Evolutionary conservation across 495 filamentous ascomycete genomes (phyloP).

Genomic region (Lepraria neglecta): DNA sequence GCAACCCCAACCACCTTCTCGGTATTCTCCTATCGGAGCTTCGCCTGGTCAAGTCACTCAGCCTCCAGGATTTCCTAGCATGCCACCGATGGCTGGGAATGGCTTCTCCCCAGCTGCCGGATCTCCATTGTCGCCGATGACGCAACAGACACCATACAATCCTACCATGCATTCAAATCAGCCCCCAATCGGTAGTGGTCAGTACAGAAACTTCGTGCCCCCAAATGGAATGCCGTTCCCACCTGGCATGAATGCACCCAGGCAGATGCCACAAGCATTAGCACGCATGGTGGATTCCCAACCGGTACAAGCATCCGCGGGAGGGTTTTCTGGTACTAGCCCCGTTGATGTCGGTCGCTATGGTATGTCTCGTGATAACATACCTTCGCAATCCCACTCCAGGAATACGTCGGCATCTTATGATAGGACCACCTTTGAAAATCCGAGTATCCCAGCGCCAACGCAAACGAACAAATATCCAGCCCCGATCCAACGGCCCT

Average conservation of each 20-base stretch:
- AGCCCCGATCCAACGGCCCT: slow-evolving; percentile 80
- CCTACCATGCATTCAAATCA: slow-evolving; percentile 53
- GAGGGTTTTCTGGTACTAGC: slow-evolving; percentile 26
- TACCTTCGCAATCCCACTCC: slow-evolving; percentile 46
- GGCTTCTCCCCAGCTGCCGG: slow-evolving; percentile 29
- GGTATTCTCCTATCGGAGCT: slow-evolving; percentile 42
- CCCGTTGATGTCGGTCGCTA: slow-evolving; percentile 29
- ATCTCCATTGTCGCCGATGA: slow-evolving; percentile 26
- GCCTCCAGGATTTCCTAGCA: slow-evolving; percentile 43
- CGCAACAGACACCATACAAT: slow-evolving; percentile 37
- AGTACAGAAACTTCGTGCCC: slow-evolving; percentile 49
- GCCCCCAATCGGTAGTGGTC: slow-evolving; percentile 36
- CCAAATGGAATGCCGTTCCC: slow-evolving; percentile 54
- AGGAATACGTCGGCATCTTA: slow-evolving; percentile 55
- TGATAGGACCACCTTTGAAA: slow-evolving; percentile 45
- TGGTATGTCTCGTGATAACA: slow-evolving; percentile 30
- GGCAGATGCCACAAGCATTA: slow-evolving; percentile 55
- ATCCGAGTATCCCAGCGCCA: slow-evolving; percentile 34
- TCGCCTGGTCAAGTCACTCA: slow-evolving; percentile 40
- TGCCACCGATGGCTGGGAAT: slow-evolving; percentile 50
- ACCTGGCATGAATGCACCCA: slow-evolving; percentile 52
- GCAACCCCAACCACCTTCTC: slow-evolving; percentile 41
- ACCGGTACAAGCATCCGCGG: slow-evolving; percentile 32
- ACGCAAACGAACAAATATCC: slow-evolving; percentile 69
- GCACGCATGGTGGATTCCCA: slow-evolving; percentile 54